These are phyloP conservation scores for Margaritispora aquatica DNA, from an alignment of 495 filamentous ascomycete genomes.

Conservation along the genomic window DNA sequence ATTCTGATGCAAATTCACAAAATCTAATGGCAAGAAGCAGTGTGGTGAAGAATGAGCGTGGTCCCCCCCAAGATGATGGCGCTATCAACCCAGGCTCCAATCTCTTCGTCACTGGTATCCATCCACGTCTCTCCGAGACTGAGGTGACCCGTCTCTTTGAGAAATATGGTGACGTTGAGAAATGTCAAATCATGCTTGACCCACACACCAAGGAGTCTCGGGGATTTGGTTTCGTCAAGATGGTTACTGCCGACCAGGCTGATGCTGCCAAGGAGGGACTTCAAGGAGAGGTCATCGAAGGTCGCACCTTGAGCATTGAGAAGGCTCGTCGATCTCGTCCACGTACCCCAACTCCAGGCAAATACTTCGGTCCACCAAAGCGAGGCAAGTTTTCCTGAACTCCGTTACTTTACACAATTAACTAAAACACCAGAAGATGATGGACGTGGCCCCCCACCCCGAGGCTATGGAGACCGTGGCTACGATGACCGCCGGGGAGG, in stretches of 20 bases:
- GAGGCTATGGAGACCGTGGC: slow-evolving; percentile 42
- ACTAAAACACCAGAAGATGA: slow-evolving; percentile 45
- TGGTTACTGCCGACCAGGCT: slow-evolving; percentile 87
- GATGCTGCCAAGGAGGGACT: slow-evolving; percentile 95
- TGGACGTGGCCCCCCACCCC: slow-evolving; percentile 43
- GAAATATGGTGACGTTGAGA: slow-evolving; percentile 97
- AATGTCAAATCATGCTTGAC: slow-evolving; percentile 99
- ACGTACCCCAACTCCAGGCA: slow-evolving; percentile 93
- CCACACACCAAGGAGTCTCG: slow-evolving; percentile 97
- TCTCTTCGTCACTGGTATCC: slow-evolving; percentile 97
- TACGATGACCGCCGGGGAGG: slow-evolving; percentile 39
- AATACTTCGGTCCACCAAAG: slow-evolving; percentile 99
- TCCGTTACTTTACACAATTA: slow-evolving; percentile 23
- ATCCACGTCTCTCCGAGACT: slow-evolving; percentile 84
- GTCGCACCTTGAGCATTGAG: slow-evolving; percentile 95
- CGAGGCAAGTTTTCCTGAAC: slow-evolving; percentile 57
- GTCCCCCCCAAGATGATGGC: slow-evolving; percentile 63
- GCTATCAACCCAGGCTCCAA: slow-evolving; percentile 91
- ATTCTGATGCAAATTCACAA: slow-evolving; percentile 31
- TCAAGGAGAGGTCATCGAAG: slow-evolving; percentile 92
- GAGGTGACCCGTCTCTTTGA: slow-evolving; percentile 94
- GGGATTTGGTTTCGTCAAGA: slow-evolving; percentile 99
- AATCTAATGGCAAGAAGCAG: slow-evolving; percentile 28
- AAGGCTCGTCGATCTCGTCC: slow-evolving; percentile 94
- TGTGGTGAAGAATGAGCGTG: slow-evolving; percentile 44